Evolutionary conservation across 441 rosid genomes (phyloP), one percentile per base, ranked within the genome.

Genomic region (Cnidoscolus chayamansa): DNA sequence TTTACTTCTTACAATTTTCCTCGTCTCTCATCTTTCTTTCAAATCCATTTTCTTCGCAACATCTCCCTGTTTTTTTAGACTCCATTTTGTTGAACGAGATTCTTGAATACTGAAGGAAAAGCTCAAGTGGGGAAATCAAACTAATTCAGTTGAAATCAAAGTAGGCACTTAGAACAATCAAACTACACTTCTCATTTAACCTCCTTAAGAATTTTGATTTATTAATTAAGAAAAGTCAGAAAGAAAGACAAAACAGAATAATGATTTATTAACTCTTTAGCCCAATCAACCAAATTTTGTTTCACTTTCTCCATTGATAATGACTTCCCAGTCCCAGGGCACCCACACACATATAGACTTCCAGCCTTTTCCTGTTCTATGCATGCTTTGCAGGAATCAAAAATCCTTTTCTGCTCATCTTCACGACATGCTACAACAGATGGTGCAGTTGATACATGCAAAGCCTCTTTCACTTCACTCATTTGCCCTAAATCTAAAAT

Each of bases 251-350:
- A 10, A 25, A 13, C 9, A 16, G 1, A 16, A 45, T 10, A 72
- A n/a, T 31, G 55, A 49, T 0, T 3, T 56, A 68, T 16, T 70
- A 94, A 97, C 88, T 89, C 82, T 57, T 74, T 79, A 4, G 87
- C 80, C 97, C 97, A 92, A 5, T 90, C 84, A 72, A 81, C 64
- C 71, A 86, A 66, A 40, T 73, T 81, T 51, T 78, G 84, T 72
- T 84, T 84, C 40, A 90, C 88, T 82, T 82, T 90, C 73, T 86
- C 91, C 91, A 90, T 86, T 0, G 95, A 89, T 69, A 94, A 58
- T 0, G 97, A 87, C 74, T 94, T 94, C 1, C 97, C 97, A 0
- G 98, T 92, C 74, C 97, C 97, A 0, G 95, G 97, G 31, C 91
- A 88, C 40, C 97, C 98, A 71, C 92, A 89, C 56, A 86, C 77